Conservation (phyloP, 495 filamentous ascomycete genomes). For the Daldinia concentrica region DNA sequence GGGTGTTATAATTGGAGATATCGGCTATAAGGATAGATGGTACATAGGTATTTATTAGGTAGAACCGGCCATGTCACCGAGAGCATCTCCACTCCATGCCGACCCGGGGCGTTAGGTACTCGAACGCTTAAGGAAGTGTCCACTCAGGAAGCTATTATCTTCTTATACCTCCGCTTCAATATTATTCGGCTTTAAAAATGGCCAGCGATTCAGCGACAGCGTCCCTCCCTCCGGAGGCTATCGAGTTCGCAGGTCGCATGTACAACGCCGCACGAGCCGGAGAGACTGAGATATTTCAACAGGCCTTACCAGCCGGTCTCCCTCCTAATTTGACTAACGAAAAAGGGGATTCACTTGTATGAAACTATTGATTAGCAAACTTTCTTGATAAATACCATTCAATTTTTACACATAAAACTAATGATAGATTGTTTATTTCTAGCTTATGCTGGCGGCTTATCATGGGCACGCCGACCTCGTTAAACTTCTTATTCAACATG, state of each 20-base stretch:
- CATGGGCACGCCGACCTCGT: constrained; percentile 63
- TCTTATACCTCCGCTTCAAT: neutral
- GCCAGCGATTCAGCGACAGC: constrained; percentile 7
- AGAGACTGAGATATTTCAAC: constrained; percentile 56
- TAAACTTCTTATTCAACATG: constrained; percentile 58
- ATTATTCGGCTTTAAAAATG: constrained; percentile 20
- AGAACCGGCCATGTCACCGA: too few species aligned
- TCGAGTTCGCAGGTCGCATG: constrained; percentile 61
- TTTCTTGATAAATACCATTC: neutral
- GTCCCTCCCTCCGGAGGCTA: constrained; percentile 57
- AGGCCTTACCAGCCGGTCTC: constrained; percentile 61
- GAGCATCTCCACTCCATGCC: constrained; percentile 5
- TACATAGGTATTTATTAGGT: too few species aligned
- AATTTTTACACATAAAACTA: neutral
- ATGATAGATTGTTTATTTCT: neutral
- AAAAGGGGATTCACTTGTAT: constrained; percentile 64
- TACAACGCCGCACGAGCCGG: constrained; percentile 63
- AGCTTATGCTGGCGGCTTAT: constrained; percentile 68
- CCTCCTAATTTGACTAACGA: constrained; percentile 65
- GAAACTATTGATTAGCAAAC: constrained; percentile 14
- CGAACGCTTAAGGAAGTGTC: neutral
- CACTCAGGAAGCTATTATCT: neutral
- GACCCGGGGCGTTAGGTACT: neutral
- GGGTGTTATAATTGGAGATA: neutral
- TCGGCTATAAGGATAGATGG: too few species aligned